Evolutionary conservation across 2,329 filamentous ascomycete genomes (phyloP).

Genomic region (Paramyrothecium sp.): DNA sequence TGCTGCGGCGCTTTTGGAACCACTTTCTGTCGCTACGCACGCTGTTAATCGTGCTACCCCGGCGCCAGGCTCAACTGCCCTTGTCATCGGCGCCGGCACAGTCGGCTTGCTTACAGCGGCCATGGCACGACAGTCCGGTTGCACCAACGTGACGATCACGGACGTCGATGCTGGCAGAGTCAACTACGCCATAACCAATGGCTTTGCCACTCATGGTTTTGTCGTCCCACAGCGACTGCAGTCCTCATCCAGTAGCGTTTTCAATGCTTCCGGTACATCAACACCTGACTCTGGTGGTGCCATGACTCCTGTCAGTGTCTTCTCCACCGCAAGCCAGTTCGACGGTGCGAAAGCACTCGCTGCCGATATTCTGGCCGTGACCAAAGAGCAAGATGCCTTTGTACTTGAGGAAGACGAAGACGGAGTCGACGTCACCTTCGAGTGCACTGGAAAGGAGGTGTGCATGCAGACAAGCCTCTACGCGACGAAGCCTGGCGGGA

Average conservation of each 20-base stretch:
- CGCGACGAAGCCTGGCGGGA: constrained; percentile 67
- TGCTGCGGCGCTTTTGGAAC: constrained; percentile 59
- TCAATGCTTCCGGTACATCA: constrained; percentile 42
- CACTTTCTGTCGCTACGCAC: constrained; percentile 61
- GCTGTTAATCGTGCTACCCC: constrained; percentile 55
- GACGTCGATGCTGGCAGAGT: constrained; percentile 61
- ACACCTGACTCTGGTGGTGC: constrained; percentile 36
- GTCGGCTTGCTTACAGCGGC: constrained; percentile 62
- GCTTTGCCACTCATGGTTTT: constrained; percentile 60
- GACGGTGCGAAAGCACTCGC: constrained; percentile 50
- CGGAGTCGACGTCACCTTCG: constrained; percentile 69
- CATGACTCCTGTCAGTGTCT: constrained; percentile 43
- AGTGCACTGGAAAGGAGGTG: constrained; percentile 74
- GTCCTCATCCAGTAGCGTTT: constrained; percentile 35
- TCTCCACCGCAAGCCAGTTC: constrained; percentile 46
- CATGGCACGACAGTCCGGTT: constrained; percentile 61
- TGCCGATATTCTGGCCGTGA: constrained; percentile 44
- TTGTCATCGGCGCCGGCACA: constrained; percentile 66
- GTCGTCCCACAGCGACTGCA: constrained; percentile 47
- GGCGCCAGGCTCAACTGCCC: constrained; percentile 50
- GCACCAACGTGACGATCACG: constrained; percentile 56
- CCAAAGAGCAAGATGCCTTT: constrained; percentile 23
- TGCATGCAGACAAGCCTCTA: constrained; percentile 77
- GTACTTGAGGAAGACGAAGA: constrained; percentile 58
- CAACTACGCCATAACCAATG: constrained; percentile 55